phyloP scores from a whole-genome alignment of 805 yeast species.

The Ogataea paraovalis region DNA sequence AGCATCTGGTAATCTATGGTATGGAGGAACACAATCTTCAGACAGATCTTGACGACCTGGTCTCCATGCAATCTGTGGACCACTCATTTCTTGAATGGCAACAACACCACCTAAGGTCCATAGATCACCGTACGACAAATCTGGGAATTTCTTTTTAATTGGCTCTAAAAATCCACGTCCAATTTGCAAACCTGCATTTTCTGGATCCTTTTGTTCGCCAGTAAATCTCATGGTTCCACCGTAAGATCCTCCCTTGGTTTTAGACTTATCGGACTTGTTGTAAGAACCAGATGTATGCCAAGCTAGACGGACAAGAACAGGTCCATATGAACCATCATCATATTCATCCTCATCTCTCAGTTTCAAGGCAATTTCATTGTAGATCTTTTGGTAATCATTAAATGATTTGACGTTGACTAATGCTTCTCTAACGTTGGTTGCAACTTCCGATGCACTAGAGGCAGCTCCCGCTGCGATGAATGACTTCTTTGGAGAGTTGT shows the following conservation, averaged over 20 bases:
- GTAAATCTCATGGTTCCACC: constrained; percentile 52
- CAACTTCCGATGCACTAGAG: constrained; percentile 27
- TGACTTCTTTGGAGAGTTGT: constrained; percentile 6
- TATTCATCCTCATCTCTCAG: constrained; percentile 51
- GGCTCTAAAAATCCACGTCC: constrained; percentile 57
- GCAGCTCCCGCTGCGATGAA: constrained; percentile 25
- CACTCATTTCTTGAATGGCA: constrained; percentile 60
- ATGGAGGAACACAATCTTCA: constrained; percentile 37
- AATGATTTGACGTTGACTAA: constrained; percentile 28
- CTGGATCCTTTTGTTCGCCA: constrained; percentile 48
- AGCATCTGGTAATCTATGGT: constrained; percentile 51
- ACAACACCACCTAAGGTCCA: constrained; percentile 71
- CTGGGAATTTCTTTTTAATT: constrained; percentile 52
- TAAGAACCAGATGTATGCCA: constrained; percentile 51
- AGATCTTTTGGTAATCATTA: constrained; percentile 61
- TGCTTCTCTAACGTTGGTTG: constrained; percentile 32
- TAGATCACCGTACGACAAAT: constrained; percentile 61
- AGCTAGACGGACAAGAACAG: constrained; percentile 42
- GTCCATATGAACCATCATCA: constrained; percentile 60
- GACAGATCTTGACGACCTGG: constrained; percentile 42
- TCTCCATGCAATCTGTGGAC: constrained; percentile 59
- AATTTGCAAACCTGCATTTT: constrained; percentile 45
- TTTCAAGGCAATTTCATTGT: constrained; percentile 66
- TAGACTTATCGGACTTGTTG: constrained; percentile 38
- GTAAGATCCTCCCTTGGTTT: constrained; percentile 42